phyloP scores from a whole-genome alignment of 768 basidiomycete species.

The Chlorophyllum brunneum region DNA sequence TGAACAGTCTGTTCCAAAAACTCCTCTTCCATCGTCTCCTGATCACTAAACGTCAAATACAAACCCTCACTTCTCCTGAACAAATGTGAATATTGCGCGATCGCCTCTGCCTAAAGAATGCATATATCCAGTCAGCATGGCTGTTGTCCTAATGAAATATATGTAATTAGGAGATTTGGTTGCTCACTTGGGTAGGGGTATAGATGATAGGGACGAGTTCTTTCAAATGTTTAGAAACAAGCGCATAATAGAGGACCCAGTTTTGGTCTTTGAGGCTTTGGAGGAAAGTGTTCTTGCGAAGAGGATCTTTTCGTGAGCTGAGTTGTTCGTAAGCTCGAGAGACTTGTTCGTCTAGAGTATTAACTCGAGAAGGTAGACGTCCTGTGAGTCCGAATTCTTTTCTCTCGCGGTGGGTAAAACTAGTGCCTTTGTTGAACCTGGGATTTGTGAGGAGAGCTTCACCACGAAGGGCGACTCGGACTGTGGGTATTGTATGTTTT shows the following conservation, averaged over 20 bases:
- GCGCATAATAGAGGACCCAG: slow-evolving; percentile 74
- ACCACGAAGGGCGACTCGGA: slow-evolving; percentile 55
- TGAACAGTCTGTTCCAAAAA: slow-evolving; percentile 60
- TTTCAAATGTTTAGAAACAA: slow-evolving; percentile 53
- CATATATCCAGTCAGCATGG: too few relatives aligned
- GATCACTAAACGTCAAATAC: slow-evolving; percentile 59
- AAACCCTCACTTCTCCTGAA: slow-evolving; percentile 79
- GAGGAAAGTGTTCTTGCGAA: slow-evolving; percentile 70
- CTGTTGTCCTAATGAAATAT: not conserved
- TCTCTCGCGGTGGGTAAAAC: slow-evolving; percentile 66
- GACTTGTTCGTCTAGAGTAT: slow-evolving; percentile 75
- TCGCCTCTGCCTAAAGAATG: slow-evolving; percentile 63
- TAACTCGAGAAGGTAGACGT: slow-evolving; percentile 46
- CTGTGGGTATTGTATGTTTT: slow-evolving; percentile 19
- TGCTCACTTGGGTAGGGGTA: slow-evolving; percentile 70
- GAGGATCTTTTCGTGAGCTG: slow-evolving; percentile 25
- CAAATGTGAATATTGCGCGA: slow-evolving; percentile 78
- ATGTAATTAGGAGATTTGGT: not conserved
- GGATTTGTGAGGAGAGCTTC: slow-evolving; percentile 60
- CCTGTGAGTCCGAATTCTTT: slow-evolving; percentile 60
- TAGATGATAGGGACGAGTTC: slow-evolving; percentile 75
- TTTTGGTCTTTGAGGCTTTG: slow-evolving; percentile 79
- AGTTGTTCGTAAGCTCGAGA: slow-evolving; percentile 70
- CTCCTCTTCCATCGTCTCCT: slow-evolving; percentile 70
- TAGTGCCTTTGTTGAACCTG: slow-evolving; percentile 78